phyloP scores from a whole-genome alignment of 768 basidiomycete species.

The Lentinula sp. region DNA sequence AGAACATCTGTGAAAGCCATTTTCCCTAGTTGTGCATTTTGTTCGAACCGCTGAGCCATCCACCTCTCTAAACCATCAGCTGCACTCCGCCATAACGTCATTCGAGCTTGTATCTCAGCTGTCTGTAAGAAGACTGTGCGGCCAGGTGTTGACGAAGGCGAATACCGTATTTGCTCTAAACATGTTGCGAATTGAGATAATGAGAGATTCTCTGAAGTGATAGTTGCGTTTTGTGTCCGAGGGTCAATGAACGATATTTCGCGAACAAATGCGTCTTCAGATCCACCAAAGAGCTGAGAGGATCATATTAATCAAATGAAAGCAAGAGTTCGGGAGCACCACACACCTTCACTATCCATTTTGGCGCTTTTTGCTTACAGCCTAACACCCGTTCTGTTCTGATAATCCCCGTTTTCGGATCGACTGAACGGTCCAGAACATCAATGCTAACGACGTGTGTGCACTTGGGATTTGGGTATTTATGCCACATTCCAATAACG shows the following conservation, averaged over 20 bases:
- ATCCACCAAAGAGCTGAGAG: conserved; percentile 82
- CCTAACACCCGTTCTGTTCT: conserved; percentile 87
- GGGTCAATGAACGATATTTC: conserved; percentile 95
- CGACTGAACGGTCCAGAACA: conserved; percentile 78
- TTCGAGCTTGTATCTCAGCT: conserved; percentile 85
- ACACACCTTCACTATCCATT: conserved; percentile 86
- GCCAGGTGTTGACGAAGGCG: conserved; percentile 48
- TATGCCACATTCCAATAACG: conserved; percentile 89
- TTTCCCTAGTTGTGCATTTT: conserved; percentile 88
- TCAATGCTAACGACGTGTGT: conserved; percentile 85
- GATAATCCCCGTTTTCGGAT: conserved; percentile 81
- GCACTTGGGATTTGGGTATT: conserved; percentile 93
- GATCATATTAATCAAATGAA: conserved; percentile 11
- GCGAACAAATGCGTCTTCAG: conserved; percentile 90
- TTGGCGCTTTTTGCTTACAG: conserved; percentile 87
- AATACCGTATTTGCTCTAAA: conserved; percentile 85
- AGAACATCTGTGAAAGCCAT: conserved; percentile 88
- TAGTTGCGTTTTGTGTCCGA: conserved; percentile 67
- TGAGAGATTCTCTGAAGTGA: conserved; percentile 90
- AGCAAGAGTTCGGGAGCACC: conserved; percentile 19
- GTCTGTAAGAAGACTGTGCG: conserved; percentile 80
- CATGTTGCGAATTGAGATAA: conserved; percentile 93
- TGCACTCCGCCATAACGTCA: conserved; percentile 74
- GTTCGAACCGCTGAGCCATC: conserved; percentile 84
- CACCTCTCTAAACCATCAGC: conserved; percentile 82